Percentiles rank a stretch among this genome's conserved stretches.
Conservation (phyloP, 1,139 yeast species). For the Taiozyma onychis region DNA sequence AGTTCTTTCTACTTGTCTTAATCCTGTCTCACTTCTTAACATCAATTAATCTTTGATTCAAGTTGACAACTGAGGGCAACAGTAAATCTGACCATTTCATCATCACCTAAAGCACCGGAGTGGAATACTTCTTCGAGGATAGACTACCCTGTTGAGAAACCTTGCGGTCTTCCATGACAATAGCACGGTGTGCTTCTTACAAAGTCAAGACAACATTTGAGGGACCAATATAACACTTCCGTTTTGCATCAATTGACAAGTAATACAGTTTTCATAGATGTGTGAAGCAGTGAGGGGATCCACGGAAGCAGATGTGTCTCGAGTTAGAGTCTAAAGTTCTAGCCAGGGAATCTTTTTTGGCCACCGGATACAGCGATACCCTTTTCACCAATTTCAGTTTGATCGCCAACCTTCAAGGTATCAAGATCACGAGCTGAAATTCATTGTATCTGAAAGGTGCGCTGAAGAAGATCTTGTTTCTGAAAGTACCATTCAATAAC, state of each 20-base stretch:
- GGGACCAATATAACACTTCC: constrained; percentile 91
- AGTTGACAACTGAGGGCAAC: constrained; percentile 57
- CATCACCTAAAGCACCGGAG: constrained; percentile 61
- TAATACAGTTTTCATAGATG: constrained; percentile 84
- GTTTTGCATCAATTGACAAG: constrained; percentile 77
- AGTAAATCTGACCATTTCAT: constrained; percentile 67
- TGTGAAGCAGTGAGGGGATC: constrained; percentile 94
- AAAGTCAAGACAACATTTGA: constrained; percentile 89
- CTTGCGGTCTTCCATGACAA: constrained; percentile 81
- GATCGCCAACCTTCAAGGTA: constrained; percentile 69
- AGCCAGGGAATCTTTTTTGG: constrained; percentile 91
- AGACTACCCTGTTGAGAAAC: constrained; percentile 71
- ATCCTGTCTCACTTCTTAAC: constrained; percentile 12
- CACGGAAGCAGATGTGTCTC: constrained; percentile 83
- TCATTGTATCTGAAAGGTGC: constrained; percentile 71
- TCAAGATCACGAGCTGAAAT: constrained; percentile 77
- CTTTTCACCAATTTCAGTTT: constrained; percentile 89
- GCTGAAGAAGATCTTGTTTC: constrained; percentile 77
- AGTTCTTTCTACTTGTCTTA: constrained; percentile 4
- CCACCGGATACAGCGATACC: constrained; percentile 97
- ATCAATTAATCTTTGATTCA: constrained; percentile 29
- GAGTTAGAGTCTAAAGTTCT: constrained; percentile 89
- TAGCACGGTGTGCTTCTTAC: constrained; percentile 71
- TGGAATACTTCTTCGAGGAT: constrained; percentile 55
- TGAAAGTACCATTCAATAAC: constrained; percentile 85